These are phyloP conservation scores for Leucogyrophana mollusca DNA, from an alignment of 768 basidiomycete species.

Conservation along the genomic window DNA sequence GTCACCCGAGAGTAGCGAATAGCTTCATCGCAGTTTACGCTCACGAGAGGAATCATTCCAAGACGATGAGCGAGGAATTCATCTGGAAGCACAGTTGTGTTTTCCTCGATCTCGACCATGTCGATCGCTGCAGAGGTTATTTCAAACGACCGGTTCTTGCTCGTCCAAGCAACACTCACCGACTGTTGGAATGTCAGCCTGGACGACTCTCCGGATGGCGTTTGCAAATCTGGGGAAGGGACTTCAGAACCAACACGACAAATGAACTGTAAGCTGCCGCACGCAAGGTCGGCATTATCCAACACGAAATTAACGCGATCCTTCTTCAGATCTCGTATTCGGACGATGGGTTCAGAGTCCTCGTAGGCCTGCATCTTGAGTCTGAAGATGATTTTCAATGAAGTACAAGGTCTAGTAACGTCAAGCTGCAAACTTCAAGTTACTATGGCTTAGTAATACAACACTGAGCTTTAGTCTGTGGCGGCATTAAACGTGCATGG, in stretches of 20 bases:
- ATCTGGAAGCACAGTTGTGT: slow-evolving; percentile 92
- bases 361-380: slow-evolving; percentile 34
- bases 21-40: slow-evolving; percentile 84
- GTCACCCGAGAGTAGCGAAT: slow-evolving; percentile 74
- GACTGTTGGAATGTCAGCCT: slow-evolving; percentile 95
- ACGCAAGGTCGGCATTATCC: slow-evolving; percentile 96
- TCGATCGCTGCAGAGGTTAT: slow-evolving; percentile 73
- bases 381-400: too few relatives aligned
- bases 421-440: too few relatives aligned
- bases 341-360: slow-evolving; percentile 62
- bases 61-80: slow-evolving; percentile 97
- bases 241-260: slow-evolving; percentile 8
- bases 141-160: slow-evolving; percentile 3
- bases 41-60: slow-evolving; percentile 89
- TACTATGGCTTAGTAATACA: too few relatives aligned
- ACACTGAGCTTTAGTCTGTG: neutral
- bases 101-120: slow-evolving; percentile 88
- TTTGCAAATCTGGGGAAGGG: slow-evolving; percentile 77
- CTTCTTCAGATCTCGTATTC: slow-evolving; percentile 80
- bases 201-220: slow-evolving; percentile 88
- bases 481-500: neutral
- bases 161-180: slow-evolving; percentile 50
- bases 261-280: slow-evolving; percentile 29
- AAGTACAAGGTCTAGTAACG: too few relatives aligned
- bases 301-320: slow-evolving; percentile 90